Conservation (phyloP, 768 basidiomycete species). For the Podaxis mareebaensis region DNA sequence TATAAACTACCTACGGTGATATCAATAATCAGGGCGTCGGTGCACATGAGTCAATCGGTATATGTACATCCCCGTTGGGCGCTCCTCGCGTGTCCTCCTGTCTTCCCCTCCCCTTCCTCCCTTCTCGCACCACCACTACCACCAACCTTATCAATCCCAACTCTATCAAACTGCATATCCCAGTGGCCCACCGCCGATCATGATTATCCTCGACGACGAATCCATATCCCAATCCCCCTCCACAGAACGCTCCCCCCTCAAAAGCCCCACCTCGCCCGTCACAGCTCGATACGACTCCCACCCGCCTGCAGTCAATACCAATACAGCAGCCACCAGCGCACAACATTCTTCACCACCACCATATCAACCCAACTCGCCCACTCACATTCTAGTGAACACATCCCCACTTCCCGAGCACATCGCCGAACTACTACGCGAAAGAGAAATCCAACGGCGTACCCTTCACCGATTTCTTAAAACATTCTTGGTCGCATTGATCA, state of each 20-base stretch:
- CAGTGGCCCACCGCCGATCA: neutral
- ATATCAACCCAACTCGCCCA: neutral
- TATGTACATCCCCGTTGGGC: neutral
- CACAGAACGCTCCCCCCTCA: slow-evolving; percentile 26
- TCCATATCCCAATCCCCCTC: neutral
- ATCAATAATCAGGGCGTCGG: neutral
- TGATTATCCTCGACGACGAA: slow-evolving; percentile 18
- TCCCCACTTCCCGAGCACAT: neutral
- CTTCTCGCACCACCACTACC: neutral
- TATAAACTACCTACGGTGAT: neutral
- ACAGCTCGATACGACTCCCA: slow-evolving; percentile 6
- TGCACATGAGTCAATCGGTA: neutral
- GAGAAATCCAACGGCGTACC: neutral
- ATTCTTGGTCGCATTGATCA: slow-evolving; percentile 20
- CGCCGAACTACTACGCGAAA: neutral
- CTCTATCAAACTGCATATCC: neutral
- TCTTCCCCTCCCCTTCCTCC: no score
- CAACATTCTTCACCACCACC: neutral
- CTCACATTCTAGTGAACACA: neutral
- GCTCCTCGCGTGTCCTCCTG: neutral
- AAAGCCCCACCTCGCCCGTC: slow-evolving; percentile 12
- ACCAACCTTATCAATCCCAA: neutral
- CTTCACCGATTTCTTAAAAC: slow-evolving; percentile 22
- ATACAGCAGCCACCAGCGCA: neutral
- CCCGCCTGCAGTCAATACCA: neutral